Evolutionary conservation across 108 stramenopile species (phyloP), one percentile per base, ranked within the genome.

Genomic region (Stephanodiscus minutulus): DNA sequence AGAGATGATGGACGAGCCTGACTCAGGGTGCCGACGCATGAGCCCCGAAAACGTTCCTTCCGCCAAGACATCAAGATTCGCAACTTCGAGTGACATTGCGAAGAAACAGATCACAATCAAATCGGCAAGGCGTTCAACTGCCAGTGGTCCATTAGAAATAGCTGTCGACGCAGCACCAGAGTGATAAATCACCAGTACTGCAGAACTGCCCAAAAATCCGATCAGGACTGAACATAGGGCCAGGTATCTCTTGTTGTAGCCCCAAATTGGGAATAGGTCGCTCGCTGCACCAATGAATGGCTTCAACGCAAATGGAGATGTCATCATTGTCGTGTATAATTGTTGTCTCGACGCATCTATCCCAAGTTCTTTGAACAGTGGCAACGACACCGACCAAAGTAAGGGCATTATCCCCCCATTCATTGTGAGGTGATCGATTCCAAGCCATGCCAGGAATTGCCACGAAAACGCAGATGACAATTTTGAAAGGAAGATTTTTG

Each of bases 221-320:
- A 73, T 55, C 1, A 82, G 24, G 48, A 82, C 66, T 18, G 81
- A 77, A 27, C 50, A 82, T 0, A 77, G 17, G 6, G 72, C 76
- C 7, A 82, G 62, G 35, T 77, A 82, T 43, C 76, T 48, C 53
- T 82, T 82, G 37, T 82, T 77, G 50, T 77, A 82, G 0, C 81
- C 81, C 24, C 33, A n/a, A 48, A 82, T 82, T 17, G 76, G 76
- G 29, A 36, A 58, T 17, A 58, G 29, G 31, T 58, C 57, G 15
- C 57, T 67, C 0, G 75, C 70, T 31, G 76, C 76, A 4, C 81
- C 81, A 56, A 82, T 73, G 46, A 82, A 82, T 27, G 81, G 81
- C 72, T 82, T 82, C 76, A 82, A 72, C 0, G 81, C 81, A 55
- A 63, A 82, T 0, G 81, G 76, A 52, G 71, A 72, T n/a, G 66